A percentile compares a stretch with the other conserved stretches of the same genome.
phyloP scores from a whole-genome alignment of 345 rosid genomes.

The Pugionium cornutum region DNA sequence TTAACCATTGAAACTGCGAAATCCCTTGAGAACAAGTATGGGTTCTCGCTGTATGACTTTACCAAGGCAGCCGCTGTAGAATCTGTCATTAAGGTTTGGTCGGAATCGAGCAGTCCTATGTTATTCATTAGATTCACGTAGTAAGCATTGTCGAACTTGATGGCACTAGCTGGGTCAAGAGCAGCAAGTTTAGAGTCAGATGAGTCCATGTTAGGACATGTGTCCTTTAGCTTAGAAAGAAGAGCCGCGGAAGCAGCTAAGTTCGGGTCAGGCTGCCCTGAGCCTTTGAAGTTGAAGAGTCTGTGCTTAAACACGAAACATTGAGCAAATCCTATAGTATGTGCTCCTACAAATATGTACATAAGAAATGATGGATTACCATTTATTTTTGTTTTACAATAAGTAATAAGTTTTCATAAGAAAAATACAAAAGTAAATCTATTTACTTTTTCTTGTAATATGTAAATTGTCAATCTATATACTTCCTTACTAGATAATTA shows the following conservation, averaged over 20 bases:
- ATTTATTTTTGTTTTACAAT: no score
- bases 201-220: conserved; percentile 61
- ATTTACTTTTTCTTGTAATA: no score
- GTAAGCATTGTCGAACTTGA: conserved; percentile 69
- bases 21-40: conserved; percentile 54
- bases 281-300: conserved; percentile 66
- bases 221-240: conserved; percentile 43
- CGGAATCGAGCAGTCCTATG: conserved; percentile 68
- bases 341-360: conserved; percentile 56
- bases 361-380: no score
- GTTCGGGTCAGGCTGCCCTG: conserved; percentile 75
- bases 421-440: no score
- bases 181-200: conserved; percentile 65
- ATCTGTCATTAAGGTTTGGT: conserved; percentile 60
- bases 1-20: conserved; percentile 74
- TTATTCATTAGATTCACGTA: conserved; percentile 57
- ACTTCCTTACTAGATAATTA: no score
- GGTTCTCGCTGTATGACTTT: conserved; percentile 51
- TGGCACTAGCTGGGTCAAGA: conserved; percentile 52
- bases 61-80: conserved; percentile 55
- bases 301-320: conserved; percentile 80
- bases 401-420: no score
- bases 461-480: no score
- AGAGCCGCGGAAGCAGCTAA: conserved; percentile 51
- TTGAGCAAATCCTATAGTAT: conserved; percentile 88